phyloP scores from a whole-genome alignment of 148 eudicot species.

The Cornus controversa region DNA sequence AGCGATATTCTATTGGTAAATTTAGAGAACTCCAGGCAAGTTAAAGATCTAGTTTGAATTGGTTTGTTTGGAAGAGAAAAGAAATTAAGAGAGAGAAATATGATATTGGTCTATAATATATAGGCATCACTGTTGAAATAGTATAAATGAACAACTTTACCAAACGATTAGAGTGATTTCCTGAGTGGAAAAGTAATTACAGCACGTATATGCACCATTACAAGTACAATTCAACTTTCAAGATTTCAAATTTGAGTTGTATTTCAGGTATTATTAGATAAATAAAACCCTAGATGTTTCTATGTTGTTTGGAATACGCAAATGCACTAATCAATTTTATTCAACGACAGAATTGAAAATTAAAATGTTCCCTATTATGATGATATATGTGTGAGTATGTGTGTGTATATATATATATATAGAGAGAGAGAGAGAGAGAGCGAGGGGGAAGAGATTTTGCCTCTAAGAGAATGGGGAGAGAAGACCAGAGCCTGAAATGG shows the following conservation, averaged over 20 bases:
- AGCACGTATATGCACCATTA: too few relatives aligned
- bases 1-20: too few relatives aligned
- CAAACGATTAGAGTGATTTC: background rate
- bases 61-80: too few relatives aligned
- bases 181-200: background rate
- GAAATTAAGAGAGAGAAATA: too few relatives aligned
- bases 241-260: background rate
- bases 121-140: too few relatives aligned
- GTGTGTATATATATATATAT: background rate
- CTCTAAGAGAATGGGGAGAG: slow-evolving; percentile 61
- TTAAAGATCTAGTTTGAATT: too few relatives aligned
- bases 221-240: too few relatives aligned
- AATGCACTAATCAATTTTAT: background rate
- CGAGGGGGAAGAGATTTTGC: slow-evolving; percentile 15
- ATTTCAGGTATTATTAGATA: too few relatives aligned
- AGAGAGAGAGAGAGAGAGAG: background rate
- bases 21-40: too few relatives aligned
- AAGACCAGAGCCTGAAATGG: slow-evolving; percentile 51
- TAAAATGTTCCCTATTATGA: background rate
- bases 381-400: background rate
- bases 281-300: background rate
- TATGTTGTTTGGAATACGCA: background rate
- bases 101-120: too few relatives aligned
- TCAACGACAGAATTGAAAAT: background rate
- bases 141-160: too few relatives aligned